These are phyloP conservation scores for Byssoonygena ceratinophila DNA, from an alignment of 2,329 filamentous ascomycete species.

Conservation along the genomic window DNA sequence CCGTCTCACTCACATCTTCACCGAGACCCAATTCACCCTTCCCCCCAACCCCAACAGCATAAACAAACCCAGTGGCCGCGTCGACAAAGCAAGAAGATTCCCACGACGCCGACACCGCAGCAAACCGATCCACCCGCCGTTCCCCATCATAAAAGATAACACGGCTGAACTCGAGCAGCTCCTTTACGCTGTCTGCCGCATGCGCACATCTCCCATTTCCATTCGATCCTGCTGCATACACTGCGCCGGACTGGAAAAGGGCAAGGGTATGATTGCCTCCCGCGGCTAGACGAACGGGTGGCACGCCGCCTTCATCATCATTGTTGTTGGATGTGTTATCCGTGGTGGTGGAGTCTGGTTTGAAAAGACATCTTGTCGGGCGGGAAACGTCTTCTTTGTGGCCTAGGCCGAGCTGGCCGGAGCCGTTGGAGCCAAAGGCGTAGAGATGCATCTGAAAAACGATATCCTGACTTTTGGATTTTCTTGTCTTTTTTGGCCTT, in stretches of 20 bases:
- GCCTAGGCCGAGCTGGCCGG: slow-evolving; percentile 61
- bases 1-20: slow-evolving; percentile 20
- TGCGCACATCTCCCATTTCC: slow-evolving; percentile 37
- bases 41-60: slow-evolving; percentile 53
- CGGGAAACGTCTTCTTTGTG: slow-evolving; percentile 61
- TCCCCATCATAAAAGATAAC: slow-evolving; percentile 19
- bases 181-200: not conserved
- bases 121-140: slow-evolving; percentile 25
- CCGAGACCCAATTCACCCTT: slow-evolving; percentile 66
- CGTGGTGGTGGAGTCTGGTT: not conserved
- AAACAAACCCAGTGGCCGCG: slow-evolving; percentile 41
- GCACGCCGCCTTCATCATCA: not conserved
- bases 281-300: slow-evolving; percentile 37
- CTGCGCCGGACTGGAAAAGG: slow-evolving; percentile 47
- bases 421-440: slow-evolving; percentile 66
- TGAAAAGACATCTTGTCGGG: slow-evolving; percentile 53
- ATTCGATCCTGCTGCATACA: slow-evolving; percentile 58
- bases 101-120: slow-evolving; percentile 63
- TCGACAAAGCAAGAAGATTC: slow-evolving; percentile 56
- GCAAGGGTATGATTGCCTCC: slow-evolving; percentile 85
- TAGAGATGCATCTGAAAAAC: slow-evolving; percentile 40
- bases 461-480: not conserved
- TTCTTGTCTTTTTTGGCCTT: not conserved
- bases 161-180: slow-evolving; percentile 22
- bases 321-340: not conserved